Base-by-base conservation (phyloP, 768 basidiomycete species). In the Termitomyces sp. region DNA sequence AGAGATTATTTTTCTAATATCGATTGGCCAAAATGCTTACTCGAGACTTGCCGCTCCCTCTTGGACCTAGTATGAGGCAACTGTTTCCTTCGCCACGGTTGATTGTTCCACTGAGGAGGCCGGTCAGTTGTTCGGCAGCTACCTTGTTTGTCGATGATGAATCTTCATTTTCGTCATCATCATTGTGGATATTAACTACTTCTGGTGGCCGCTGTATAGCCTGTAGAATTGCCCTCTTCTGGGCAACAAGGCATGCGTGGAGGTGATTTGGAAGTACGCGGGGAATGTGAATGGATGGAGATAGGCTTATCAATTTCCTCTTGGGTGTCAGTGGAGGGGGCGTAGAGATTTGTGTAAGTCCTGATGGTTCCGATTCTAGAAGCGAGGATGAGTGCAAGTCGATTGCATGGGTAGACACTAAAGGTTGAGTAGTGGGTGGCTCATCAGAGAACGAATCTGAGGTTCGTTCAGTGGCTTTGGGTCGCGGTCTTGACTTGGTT, bases 41-140 rank as follows among this genome's bases (percentile, higher is more conserved):
- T 58, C 77, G 77, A 1, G 90, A 87, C 73, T 98, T 97, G 19
- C 95, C 95, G 59, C 87, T 89, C 16, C 92, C 92, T 58, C 86
- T 78, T 1, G 92, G 87, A 19, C 95, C 95, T 43, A 94, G 77
- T 3, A 98, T 67, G 54, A 97, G 77, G 66, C 95, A 97, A 57
- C 94, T 96, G 60, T 98, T 98, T 3, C 95, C 95, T 75, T 98
- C 95, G 10, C 88, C 89, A 29, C 94, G 82, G 21, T 73, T 73
- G 5, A 90, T 78, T 1, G 92, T 92, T 11, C 94, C 95, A 21
- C 72, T 68, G 5, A 97, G 74, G 21, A 98, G 71, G 46, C 83
- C 79, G 1, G 71, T 65, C 12, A 98, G 68, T 55, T 90, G 84
- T 34, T 81, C 65, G 27, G 77, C 71, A 0, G 89, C 85, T 17